Conservation (phyloP, 768 basidiomycete genomes). For the Boletus edulis region DNA sequence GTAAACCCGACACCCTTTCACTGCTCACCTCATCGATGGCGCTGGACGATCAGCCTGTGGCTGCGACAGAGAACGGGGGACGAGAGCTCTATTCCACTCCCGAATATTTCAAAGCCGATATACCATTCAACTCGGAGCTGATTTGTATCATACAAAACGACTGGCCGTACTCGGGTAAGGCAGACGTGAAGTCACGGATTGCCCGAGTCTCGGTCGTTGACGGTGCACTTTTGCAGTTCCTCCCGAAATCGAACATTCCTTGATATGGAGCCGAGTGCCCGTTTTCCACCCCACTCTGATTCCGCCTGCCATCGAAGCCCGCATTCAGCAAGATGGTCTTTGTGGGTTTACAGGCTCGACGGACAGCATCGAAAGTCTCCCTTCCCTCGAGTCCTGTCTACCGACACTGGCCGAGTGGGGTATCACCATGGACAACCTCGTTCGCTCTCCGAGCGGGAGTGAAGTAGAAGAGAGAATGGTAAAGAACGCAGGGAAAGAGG, state of each 20-base stretch:
- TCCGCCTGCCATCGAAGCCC: conserved; percentile 46
- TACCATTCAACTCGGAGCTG: conserved; percentile 44
- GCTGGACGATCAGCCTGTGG: conserved; percentile 38
- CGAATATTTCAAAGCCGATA: conserved; percentile 65
- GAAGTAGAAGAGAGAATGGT: conserved; percentile 53
- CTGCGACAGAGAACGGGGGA: conserved; percentile 3
- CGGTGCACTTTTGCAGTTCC: conserved; percentile 46
- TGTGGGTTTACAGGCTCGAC: conserved; percentile 76
- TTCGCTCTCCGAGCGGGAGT: conserved; percentile 49
- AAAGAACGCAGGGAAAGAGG: conserved; percentile 50
- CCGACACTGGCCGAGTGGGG: conserved; percentile 71
- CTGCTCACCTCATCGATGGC: conserved; percentile 46
- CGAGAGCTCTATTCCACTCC: conserved; percentile 25
- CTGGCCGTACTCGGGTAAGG: conserved; percentile 83
- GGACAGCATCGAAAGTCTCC: conserved; percentile 58
- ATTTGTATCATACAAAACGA: conserved; percentile 78
- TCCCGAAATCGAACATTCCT: conserved; percentile 64
- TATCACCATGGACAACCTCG: conserved; percentile 57
- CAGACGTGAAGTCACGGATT: not conserved
- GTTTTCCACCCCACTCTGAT: conserved; percentile 63
- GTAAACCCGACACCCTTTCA: conserved; percentile 61
- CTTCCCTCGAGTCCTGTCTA: conserved; percentile 53
- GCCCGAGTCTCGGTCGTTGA: not conserved
- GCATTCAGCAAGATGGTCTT: conserved; percentile 71
- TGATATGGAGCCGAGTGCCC: conserved; percentile 78